Percentiles rank a stretch among this genome's conserved stretches.
phyloP scores from a whole-genome alignment of 495 filamentous ascomycete species.

The Trypethelium eluteriae region DNA sequence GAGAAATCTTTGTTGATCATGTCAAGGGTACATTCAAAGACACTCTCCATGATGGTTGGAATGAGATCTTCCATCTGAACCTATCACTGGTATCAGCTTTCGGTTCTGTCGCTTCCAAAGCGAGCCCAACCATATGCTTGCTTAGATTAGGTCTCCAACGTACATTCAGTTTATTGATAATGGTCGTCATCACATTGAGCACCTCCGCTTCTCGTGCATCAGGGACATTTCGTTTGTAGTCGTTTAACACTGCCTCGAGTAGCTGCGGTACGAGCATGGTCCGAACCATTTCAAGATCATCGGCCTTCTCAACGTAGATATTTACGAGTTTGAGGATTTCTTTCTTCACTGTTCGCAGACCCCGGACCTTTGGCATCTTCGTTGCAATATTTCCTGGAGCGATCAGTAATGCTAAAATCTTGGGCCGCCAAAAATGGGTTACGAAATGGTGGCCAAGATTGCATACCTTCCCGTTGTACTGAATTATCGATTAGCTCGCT shows the following conservation, averaged over 20 bases:
- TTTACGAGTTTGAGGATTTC: slow-evolving; percentile 98
- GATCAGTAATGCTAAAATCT: slow-evolving; percentile 18
- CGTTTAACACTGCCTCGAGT: slow-evolving; percentile 87
- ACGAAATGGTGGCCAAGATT: slow-evolving; percentile 26
- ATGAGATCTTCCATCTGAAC: slow-evolving; percentile 96
- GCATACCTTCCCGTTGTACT: slow-evolving; percentile 65
- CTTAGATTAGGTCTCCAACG: slow-evolving; percentile 47
- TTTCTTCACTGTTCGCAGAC: slow-evolving; percentile 96
- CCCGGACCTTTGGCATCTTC: slow-evolving; percentile 92
- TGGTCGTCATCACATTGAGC: slow-evolving; percentile 92
- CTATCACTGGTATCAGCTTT: slow-evolving; percentile 42
- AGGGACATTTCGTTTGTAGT: slow-evolving; percentile 95
- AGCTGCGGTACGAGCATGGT: slow-evolving; percentile 91
- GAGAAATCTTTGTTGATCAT: slow-evolving; percentile 99
- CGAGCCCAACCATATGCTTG: slow-evolving; percentile 36
- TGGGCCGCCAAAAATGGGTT: background rate
- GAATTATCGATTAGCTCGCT: slow-evolving; percentile 90
- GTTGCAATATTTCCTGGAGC: slow-evolving; percentile 76
- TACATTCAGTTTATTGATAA: slow-evolving; percentile 93
- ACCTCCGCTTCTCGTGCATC: slow-evolving; percentile 96
- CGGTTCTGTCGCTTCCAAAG: slow-evolving; percentile 24
- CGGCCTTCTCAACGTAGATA: slow-evolving; percentile 93
- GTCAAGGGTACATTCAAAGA: slow-evolving; percentile 95
- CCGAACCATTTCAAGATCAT: slow-evolving; percentile 88
- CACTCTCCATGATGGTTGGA: slow-evolving; percentile 92